These are phyloP conservation scores for Trametes cubensis DNA, from an alignment of 768 basidiomycete genomes.

Conservation along the genomic window DNA sequence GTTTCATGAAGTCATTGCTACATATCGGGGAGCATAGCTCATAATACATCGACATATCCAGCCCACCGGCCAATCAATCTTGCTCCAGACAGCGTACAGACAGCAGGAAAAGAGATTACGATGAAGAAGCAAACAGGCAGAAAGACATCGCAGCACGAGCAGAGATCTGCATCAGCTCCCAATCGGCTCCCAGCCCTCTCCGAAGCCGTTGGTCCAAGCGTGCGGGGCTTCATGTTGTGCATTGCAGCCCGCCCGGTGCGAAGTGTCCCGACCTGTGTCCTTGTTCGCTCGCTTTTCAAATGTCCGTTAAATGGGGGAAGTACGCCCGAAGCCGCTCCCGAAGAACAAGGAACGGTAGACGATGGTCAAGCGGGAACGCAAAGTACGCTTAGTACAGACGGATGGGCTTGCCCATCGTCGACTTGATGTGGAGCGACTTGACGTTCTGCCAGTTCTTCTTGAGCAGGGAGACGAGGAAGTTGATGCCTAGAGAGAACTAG, in stretches of 20 bases:
- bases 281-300: background rate
- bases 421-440: constrained; percentile 98
- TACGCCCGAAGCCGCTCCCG: constrained; percentile 8
- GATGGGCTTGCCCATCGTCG: constrained; percentile 98
- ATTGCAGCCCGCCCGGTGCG: constrained; percentile 49
- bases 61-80: background rate
- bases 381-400: constrained; percentile 75
- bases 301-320: background rate
- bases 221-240: constrained; percentile 97
- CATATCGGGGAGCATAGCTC: constrained; percentile 19
- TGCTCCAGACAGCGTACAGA: constrained; percentile 10
- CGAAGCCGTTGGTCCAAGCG: constrained; percentile 94
- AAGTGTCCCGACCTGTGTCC: constrained; percentile 7
- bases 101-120: constrained; percentile 2
- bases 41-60: constrained; percentile 19
- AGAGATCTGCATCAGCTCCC: constrained; percentile 74
- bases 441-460: constrained; percentile 99
- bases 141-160: constrained; percentile 24
- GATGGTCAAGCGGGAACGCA: constrained; percentile 4
- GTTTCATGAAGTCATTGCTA: constrained; percentile 22
- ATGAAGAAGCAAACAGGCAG: constrained; percentile 9
- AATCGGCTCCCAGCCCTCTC: constrained; percentile 70
- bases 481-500: constrained; percentile 69
- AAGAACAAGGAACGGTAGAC: background rate
- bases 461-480: constrained; percentile 98